These are phyloP conservation scores for Paxillus rubicundulus DNA, from an alignment of 768 basidiomycete species.

Conservation along the genomic window DNA sequence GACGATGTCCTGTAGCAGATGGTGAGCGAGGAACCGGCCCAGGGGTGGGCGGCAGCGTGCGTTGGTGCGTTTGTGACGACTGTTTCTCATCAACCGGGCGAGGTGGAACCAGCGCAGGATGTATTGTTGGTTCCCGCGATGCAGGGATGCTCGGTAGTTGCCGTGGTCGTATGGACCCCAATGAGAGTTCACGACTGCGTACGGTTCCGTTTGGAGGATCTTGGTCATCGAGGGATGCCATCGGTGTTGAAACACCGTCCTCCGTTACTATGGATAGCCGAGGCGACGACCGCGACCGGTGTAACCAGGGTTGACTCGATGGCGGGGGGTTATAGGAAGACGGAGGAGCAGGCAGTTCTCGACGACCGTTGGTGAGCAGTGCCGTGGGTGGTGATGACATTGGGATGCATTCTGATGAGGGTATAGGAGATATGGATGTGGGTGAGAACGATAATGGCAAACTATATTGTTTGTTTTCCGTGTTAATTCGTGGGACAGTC, in stretches of 20 bases:
- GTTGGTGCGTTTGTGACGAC: conserved; percentile 29
- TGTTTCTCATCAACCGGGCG: conserved; percentile 17
- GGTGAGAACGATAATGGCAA: conserved; percentile 24
- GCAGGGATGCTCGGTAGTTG: conserved; percentile 34
- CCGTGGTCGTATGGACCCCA: conserved; percentile 19
- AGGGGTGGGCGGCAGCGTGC: conserved; percentile 45
- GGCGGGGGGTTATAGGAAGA: conserved; percentile 31
- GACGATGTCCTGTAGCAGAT: conserved; percentile 14
- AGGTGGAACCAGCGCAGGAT: conserved; percentile 13
- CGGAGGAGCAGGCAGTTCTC: conserved; percentile 30
- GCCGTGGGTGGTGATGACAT: conserved; percentile 20
- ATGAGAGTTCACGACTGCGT: conserved; percentile 20
- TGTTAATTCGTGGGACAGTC: conserved; percentile 8
- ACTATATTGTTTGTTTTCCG: conserved; percentile 1
- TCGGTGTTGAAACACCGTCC: conserved; percentile 13
- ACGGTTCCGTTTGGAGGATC: conserved; percentile 9
- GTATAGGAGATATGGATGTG: conserved; percentile 27
- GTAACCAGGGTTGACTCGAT: conserved; percentile 26
- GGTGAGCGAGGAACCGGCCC: conserved; percentile 13
- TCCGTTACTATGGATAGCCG: conserved; percentile 24
- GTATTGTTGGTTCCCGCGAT: conserved; percentile 16
- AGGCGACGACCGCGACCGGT: conserved; percentile 39
- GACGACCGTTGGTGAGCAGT: conserved; percentile 17
- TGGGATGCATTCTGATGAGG: conserved; percentile 29
- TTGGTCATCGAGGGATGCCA: conserved; percentile 14